These are phyloP conservation scores for Epichloe gansuensis DNA, from an alignment of 2,329 filamentous ascomycete genomes.

Conservation along the genomic window DNA sequence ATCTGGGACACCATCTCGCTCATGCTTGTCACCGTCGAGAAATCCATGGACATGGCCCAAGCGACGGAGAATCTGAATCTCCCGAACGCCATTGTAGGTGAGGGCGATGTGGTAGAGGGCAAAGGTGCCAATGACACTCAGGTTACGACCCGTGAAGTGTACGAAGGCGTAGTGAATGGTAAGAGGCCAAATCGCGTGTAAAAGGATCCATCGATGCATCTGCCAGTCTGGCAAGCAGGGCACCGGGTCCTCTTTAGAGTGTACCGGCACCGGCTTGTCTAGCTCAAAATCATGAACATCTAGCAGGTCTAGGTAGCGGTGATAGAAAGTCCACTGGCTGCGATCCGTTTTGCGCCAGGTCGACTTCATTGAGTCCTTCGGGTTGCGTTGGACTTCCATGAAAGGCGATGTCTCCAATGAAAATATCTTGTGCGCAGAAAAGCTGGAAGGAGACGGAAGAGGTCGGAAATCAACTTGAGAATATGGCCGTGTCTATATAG, in stretches of 20 bases:
- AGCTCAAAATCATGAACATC: constrained; percentile 9
- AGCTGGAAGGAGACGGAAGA: neutral
- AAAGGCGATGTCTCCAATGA: neutral
- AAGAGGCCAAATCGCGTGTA: constrained; percentile 6
- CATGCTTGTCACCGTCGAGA: constrained; percentile 18
- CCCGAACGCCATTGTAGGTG: constrained; percentile 19
- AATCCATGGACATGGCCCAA: constrained; percentile 20
- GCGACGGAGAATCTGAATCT: constrained; percentile 18
- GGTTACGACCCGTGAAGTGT: constrained; percentile 13
- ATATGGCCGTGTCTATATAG: neutral
- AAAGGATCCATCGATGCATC: constrained; percentile 20
- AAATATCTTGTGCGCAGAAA: neutral
- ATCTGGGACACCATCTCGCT: constrained; percentile 23
- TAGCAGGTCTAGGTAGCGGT: constrained; percentile 10
- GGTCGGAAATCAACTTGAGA: neutral
- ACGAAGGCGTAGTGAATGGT: constrained; percentile 12
- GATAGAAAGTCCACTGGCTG: constrained; percentile 9
- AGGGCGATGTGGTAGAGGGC: constrained; percentile 19
- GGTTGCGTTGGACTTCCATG: constrained; percentile 6
- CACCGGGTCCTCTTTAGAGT: constrained; percentile 21
- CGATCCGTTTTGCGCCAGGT: constrained; percentile 11
- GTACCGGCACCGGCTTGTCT: constrained; percentile 14
- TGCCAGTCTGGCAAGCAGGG: constrained; percentile 18
- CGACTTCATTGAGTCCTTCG: constrained; percentile 13
- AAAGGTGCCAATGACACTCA: constrained; percentile 3